phyloP scores from a whole-genome alignment of 164 flowering plant species.

The Houttuynia cordata region DNA sequence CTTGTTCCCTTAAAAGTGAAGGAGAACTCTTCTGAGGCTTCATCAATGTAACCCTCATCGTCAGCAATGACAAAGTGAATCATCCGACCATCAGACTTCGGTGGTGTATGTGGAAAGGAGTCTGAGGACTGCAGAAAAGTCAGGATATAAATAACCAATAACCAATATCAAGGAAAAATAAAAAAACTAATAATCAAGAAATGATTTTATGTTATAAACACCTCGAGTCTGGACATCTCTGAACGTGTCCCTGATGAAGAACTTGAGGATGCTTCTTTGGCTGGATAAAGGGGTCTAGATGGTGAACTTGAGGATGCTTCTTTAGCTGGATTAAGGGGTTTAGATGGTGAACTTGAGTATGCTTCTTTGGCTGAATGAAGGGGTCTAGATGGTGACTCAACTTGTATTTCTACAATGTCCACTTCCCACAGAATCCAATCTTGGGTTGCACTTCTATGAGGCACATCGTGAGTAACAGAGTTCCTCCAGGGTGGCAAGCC shows the following conservation, averaged over 20 bases:
- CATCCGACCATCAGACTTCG: slow-evolving; percentile 49
- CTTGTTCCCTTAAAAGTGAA: slow-evolving; percentile 58
- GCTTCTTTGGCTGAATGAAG: neutral
- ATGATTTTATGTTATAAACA: slow-evolving; percentile 9
- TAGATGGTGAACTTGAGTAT: neutral
- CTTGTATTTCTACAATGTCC: slow-evolving; percentile 45
- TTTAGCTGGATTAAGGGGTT: too few relatives aligned
- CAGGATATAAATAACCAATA: neutral
- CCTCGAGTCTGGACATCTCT: slow-evolving; percentile 42
- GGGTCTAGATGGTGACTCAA: slow-evolving; percentile 12
- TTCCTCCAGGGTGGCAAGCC: slow-evolving; percentile 86
- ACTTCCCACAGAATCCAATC: slow-evolving; percentile 85
- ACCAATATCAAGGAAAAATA: neutral
- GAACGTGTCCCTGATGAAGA: slow-evolving; percentile 5
- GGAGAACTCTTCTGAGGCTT: slow-evolving; percentile 21
- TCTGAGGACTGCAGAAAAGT: slow-evolving; percentile 43
- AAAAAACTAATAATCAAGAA: neutral
- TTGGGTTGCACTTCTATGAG: slow-evolving; percentile 53
- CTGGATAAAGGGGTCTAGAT: too few relatives aligned
- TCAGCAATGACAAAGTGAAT: slow-evolving; percentile 55
- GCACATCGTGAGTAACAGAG: slow-evolving; percentile 72
- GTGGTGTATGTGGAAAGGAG: slow-evolving; percentile 35
- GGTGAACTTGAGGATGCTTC: too few relatives aligned
- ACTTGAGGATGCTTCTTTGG: neutral
- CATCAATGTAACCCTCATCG: slow-evolving; percentile 49